These are phyloP conservation scores for Hura crepitans DNA, from an alignment of 441 rosid species.

Conservation along the genomic window DNA sequence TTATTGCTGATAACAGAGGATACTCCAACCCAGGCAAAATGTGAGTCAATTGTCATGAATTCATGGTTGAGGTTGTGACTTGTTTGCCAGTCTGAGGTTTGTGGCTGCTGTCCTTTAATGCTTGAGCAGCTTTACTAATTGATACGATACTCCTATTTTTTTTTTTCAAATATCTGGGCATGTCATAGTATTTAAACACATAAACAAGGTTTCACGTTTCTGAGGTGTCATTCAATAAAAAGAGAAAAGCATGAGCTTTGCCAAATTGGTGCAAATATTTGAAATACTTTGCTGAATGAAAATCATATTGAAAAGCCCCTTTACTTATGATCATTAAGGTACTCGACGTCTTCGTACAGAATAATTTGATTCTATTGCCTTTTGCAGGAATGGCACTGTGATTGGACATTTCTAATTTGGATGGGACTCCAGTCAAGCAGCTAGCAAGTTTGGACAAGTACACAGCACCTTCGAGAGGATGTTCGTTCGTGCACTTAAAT, in stretches of 20 bases:
- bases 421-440: constrained; percentile 2
- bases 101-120: constrained; percentile 16
- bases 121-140: neutral
- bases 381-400: constrained; percentile 23
- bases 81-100: constrained; percentile 27
- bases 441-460: constrained; percentile 1
- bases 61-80: neutral
- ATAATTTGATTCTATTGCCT: neutral
- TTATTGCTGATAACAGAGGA: constrained; percentile 25
- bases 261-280: neutral
- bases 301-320: neutral
- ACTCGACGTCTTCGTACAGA: neutral
- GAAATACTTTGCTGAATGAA: neutral
- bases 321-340: neutral
- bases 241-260: too few species aligned
- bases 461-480: neutral
- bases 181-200: neutral
- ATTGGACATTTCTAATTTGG: constrained; percentile 1
- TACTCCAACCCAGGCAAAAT: constrained; percentile 17
- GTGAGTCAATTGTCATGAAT: constrained; percentile 5
- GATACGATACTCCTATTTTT: neutral
- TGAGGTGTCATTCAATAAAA: too few species aligned
- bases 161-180: neutral
- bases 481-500: neutral
- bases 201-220: neutral